Evolutionary conservation across 2,329 filamentous ascomycete genomes (phyloP).

Genomic region (Penicillium aurantiogriseum): DNA sequence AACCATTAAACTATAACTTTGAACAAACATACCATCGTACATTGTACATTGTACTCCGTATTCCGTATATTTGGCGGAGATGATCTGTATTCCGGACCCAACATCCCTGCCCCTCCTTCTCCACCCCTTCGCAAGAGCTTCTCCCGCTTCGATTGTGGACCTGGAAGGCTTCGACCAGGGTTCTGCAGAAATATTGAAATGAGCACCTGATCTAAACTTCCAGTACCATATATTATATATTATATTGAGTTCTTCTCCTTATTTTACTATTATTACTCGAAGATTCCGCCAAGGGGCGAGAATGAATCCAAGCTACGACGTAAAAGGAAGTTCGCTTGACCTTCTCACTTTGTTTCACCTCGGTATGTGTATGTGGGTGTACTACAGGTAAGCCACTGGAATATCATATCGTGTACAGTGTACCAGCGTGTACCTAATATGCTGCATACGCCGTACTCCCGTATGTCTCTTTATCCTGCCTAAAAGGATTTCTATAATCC

Average conservation of each 20-base stretch:
- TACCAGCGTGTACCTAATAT: neutral
- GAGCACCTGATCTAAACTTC: constrained; percentile 8
- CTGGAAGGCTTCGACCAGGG: constrained; percentile 28
- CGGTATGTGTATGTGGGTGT: constrained; percentile 4
- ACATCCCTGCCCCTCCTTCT: constrained; percentile 27
- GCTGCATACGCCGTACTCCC: neutral
- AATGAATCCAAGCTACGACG: constrained; percentile 14
- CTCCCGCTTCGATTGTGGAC: constrained; percentile 42
- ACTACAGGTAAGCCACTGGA: neutral
- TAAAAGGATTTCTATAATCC: neutral
- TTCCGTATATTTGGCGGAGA: neutral
- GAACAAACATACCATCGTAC: neutral
- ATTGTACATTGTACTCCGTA: neutral
- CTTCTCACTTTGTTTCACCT: constrained; percentile 21
- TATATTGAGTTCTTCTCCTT: neutral
- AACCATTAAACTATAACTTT: no score
- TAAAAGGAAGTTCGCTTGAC: constrained; percentile 22
- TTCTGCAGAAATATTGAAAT: constrained; percentile 27
- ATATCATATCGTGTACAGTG: neutral
- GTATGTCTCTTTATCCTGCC: neutral
- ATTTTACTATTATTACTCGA: neutral
- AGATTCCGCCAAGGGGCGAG: constrained; percentile 7
- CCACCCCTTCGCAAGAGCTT: constrained; percentile 39
- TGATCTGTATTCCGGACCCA: constrained; percentile 15
- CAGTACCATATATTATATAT: constrained; percentile 5